phyloP scores from a whole-genome alignment of 768 basidiomycete genomes.

The Saitozyma sp. region DNA sequence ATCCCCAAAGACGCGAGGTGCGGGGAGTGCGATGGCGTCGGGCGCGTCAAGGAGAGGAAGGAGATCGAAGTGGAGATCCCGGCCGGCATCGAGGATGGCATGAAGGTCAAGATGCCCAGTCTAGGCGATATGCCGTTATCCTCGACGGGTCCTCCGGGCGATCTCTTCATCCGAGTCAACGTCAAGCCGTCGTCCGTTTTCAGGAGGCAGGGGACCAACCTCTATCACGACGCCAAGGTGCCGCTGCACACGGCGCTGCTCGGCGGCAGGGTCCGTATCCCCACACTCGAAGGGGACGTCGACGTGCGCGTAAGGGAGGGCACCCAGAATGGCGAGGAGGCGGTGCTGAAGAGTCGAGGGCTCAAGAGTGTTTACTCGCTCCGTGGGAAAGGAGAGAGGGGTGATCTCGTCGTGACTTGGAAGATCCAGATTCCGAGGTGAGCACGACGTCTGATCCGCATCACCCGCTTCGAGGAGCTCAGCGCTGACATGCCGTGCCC shows the following conservation, averaged over 20 bases:
- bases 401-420: slow-evolving; percentile 89
- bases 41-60: slow-evolving; percentile 79
- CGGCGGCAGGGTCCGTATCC: slow-evolving; percentile 88
- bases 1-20: slow-evolving; percentile 79
- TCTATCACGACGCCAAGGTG: slow-evolving; percentile 85
- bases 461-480: neutral
- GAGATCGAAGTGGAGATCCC: slow-evolving; percentile 79
- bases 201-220: slow-evolving; percentile 82
- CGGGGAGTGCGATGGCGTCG: slow-evolving; percentile 76
- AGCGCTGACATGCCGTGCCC: slow-evolving; percentile 16
- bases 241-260: slow-evolving; percentile 88
- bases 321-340: slow-evolving; percentile 95
- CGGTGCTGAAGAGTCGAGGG: slow-evolving; percentile 86
- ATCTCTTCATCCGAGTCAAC: slow-evolving; percentile 80
- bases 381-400: slow-evolving; percentile 32
- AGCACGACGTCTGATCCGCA: slow-evolving; percentile 41
- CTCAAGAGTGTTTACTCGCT: slow-evolving; percentile 55
- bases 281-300: slow-evolving; percentile 92
- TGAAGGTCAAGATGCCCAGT: slow-evolving; percentile 77
- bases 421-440: slow-evolving; percentile 85
- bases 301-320: slow-evolving; percentile 89
- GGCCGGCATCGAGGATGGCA: slow-evolving; percentile 92
- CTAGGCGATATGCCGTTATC: slow-evolving; percentile 80
- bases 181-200: slow-evolving; percentile 82
- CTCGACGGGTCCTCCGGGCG: slow-evolving; percentile 75